A percentile compares a stretch with the other conserved stretches of the same genome.
Evolutionary conservation across 1,139 yeast species (phyloP).

Genomic region (Lizanozyma gosingica): DNA sequence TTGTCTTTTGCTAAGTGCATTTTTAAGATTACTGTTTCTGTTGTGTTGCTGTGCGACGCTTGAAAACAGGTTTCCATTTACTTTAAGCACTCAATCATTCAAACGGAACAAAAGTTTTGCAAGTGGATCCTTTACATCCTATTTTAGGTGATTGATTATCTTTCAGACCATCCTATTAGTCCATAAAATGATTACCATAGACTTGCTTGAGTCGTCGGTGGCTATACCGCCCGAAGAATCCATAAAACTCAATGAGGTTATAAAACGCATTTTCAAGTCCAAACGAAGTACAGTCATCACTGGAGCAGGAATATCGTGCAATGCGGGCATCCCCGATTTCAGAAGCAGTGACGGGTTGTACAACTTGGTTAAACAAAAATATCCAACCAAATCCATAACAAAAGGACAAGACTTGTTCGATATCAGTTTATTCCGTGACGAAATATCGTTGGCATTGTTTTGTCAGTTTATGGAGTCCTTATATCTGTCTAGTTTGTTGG

Average conservation of each 20-base stretch:
- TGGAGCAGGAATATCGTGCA: constrained; percentile 94
- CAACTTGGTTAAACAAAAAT: constrained; percentile 56
- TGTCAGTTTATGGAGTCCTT: constrained; percentile 76
- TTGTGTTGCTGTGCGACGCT: no score
- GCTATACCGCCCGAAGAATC: constrained; percentile 14
- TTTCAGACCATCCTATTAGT: no score
- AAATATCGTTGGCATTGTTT: constrained; percentile 54
- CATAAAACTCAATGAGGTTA: constrained; percentile 29
- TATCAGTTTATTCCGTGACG: constrained; percentile 65
- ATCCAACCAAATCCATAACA: constrained; percentile 49
- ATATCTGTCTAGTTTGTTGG: constrained; percentile 51
- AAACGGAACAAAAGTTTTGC: neutral
- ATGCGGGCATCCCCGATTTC: constrained; percentile 95
- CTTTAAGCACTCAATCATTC: neutral
- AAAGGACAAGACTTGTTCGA: constrained; percentile 90
- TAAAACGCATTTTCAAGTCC: constrained; percentile 35
- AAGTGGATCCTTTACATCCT: neutral
- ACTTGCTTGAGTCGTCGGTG: constrained; percentile 11
- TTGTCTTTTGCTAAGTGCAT: no score
- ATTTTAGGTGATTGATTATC: no score
- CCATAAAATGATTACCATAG: constrained; percentile 24
- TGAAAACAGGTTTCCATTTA: no score
- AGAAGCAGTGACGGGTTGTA: constrained; percentile 80
- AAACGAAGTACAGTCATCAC: constrained; percentile 58
- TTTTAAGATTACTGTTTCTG: no score